These are phyloP conservation scores for Cyberlindnera maclurae DNA, from an alignment of 805 yeast genomes.

Conservation along the genomic window DNA sequence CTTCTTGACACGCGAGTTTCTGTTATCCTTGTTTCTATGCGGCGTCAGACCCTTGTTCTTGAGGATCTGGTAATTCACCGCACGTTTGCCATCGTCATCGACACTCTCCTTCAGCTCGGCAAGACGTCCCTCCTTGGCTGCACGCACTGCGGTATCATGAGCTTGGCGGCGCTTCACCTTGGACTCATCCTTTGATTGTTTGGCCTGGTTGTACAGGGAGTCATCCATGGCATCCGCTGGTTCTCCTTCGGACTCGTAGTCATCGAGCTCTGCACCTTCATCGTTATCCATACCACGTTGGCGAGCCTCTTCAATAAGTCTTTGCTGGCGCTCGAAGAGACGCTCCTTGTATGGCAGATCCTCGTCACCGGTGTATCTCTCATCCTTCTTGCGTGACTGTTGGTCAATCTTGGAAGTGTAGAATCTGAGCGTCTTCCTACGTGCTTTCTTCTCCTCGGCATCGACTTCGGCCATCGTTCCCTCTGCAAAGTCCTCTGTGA, in stretches of 20 bases:
- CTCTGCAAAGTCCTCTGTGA: slow-evolving; percentile 56
- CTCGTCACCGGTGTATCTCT: slow-evolving; percentile 68
- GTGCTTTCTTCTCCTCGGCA: slow-evolving; percentile 73
- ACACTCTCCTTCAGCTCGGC: slow-evolving; percentile 57
- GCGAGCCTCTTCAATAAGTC: slow-evolving; percentile 82
- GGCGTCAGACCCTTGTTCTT: slow-evolving; percentile 96
- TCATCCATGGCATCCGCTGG: slow-evolving; percentile 33
- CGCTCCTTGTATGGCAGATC: slow-evolving; percentile 92
- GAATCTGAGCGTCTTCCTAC: slow-evolving; percentile 81
- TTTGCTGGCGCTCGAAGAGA: slow-evolving; percentile 80
- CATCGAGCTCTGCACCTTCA: slow-evolving; percentile 52
- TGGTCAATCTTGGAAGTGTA: slow-evolving; percentile 96
- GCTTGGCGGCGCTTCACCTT: slow-evolving; percentile 52
- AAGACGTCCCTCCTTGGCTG: slow-evolving; percentile 79
- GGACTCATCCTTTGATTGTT: slow-evolving; percentile 38
- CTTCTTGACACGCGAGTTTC: slow-evolving; percentile 97
- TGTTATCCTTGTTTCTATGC: slow-evolving; percentile 84
- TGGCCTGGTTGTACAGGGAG: slow-evolving; percentile 52
- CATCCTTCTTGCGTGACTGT: slow-evolving; percentile 54
- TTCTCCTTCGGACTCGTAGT: slow-evolving; percentile 36
- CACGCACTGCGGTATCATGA: slow-evolving; percentile 64
- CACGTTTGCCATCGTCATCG: slow-evolving; percentile 86
- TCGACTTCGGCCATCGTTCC: slow-evolving; percentile 74
- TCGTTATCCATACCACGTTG: slow-evolving; percentile 62
- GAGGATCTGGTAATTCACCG: slow-evolving; percentile 87